A percentile compares a stretch with the other conserved stretches of the same genome.
phyloP scores from a whole-genome alignment of 306 rosid species.

The Prunus mongolica region DNA sequence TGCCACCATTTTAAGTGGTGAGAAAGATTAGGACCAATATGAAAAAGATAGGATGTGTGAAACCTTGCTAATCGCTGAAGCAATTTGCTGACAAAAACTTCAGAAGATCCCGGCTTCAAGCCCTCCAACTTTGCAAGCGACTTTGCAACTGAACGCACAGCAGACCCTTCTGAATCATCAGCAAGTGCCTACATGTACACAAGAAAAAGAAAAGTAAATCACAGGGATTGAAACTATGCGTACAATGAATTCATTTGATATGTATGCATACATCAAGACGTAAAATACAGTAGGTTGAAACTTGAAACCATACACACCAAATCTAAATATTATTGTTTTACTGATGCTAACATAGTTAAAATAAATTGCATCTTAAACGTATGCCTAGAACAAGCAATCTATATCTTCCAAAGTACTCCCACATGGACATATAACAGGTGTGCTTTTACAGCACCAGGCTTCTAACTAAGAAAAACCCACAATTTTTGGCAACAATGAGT shows the following conservation, averaged over 20 bases:
- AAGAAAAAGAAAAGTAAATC: not conserved
- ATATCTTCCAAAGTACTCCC: not conserved
- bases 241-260: not conserved
- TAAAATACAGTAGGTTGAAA: constrained; percentile 7
- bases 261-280: not conserved
- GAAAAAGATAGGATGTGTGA: not conserved
- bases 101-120: constrained; percentile 71
- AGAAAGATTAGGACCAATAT: not conserved
- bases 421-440: not conserved
- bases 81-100: constrained; percentile 64
- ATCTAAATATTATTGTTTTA: not conserved
- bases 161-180: constrained; percentile 70
- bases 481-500: not conserved
- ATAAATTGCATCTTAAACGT: not conserved
- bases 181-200: constrained; percentile 45
- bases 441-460: not conserved
- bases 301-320: not conserved
- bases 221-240: not conserved
- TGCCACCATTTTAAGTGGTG: not conserved
- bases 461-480: not conserved
- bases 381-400: not conserved
- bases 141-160: constrained; percentile 44
- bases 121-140: constrained; percentile 76
- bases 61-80: constrained; percentile 87
- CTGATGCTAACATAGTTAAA: not conserved